These are phyloP conservation scores for Oxytropis ochrocephala DNA, from an alignment of 306 rosid genomes.

Conservation along the genomic window DNA sequence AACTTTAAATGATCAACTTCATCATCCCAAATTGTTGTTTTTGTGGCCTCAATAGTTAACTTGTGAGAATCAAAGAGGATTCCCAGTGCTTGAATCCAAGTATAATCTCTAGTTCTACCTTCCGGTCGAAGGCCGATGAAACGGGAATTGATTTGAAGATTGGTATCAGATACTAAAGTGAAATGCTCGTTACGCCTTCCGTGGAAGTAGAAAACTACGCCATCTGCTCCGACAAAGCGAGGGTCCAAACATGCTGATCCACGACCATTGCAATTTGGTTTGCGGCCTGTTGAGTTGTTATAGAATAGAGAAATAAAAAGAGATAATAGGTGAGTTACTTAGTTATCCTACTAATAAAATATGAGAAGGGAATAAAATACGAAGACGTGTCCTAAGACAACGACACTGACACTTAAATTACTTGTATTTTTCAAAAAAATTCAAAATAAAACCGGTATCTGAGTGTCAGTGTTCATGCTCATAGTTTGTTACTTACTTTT, in stretches of 20 bases:
- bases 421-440: no score
- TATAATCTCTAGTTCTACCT: slow-evolving; percentile 56
- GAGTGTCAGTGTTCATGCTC: no score
- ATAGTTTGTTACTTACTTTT: no score
- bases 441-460: no score
- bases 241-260: slow-evolving; percentile 91
- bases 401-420: no score
- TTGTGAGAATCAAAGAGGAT: slow-evolving; percentile 46
- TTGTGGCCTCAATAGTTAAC: slow-evolving; percentile 55
- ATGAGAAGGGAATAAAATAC: no score
- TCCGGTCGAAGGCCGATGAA: slow-evolving; percentile 70
- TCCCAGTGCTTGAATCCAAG: slow-evolving; percentile 87
- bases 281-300: slow-evolving; percentile 37
- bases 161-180: slow-evolving; percentile 55
- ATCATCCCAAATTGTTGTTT: slow-evolving; percentile 44
- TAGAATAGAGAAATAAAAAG: not conserved
- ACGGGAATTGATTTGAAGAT: slow-evolving; percentile 67
- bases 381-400: no score
- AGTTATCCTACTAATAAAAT: no score
- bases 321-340: no score
- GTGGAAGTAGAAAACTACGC: slow-evolving; percentile 78
- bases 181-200: slow-evolving; percentile 65
- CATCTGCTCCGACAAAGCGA: slow-evolving; percentile 78
- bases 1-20: slow-evolving; percentile 50
- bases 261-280: slow-evolving; percentile 61